Evolutionary conservation across 208 protist genomes (phyloP), one percentile per base, ranked within the genome.

Genomic region (Phytomonas sp.): DNA sequence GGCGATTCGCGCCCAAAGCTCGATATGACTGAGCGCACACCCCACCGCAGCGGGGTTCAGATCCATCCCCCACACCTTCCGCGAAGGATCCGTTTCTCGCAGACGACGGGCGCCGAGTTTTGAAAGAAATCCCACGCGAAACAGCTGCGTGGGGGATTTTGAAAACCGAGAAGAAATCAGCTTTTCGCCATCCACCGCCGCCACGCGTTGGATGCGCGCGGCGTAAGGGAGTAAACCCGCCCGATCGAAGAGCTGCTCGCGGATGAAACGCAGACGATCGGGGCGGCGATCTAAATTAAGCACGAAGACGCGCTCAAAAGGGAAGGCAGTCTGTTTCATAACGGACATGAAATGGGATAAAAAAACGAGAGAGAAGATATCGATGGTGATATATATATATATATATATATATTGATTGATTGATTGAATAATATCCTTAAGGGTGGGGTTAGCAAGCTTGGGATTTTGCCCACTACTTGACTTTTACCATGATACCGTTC

Each of bases 41-140:
- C 90, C 90, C 11, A 95, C 77, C 9, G 87, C 90, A 0, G 78
- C 83, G 20, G 71, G 74, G 60, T 75, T 95, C 17, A 95, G 70
- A 67, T 95, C 90, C 90, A 95, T 95, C 15, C 90, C 89, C 87
- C 90, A 95, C 36, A 95, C 79, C 20, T 67, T 83, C 26, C 82
- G 77, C 5, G n/a, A n/a, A 13, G 74, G 37, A 4, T 68, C 66
- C 59, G 80, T 77, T 20, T 46, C 13, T 9, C 66, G 61, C 56
- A 93, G 67, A 0, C 90, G 90, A 32, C 68, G 33, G 23, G 71
- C 59, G 23, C 87, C 90, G 5, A 95, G 72, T 32, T 69, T 40
- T 8, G 90, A 92, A 20, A 95, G 65, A 20, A 93, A 67, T 31
- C 4, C 67, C 69, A 26, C 74, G 59, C 32, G 81, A 76, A 40